Percentiles rank a stretch among this genome's conserved stretches.
These are phyloP conservation scores for Crithidia sp. DNA, from an alignment of 208 protist genomes.

Conservation along the genomic window DNA sequence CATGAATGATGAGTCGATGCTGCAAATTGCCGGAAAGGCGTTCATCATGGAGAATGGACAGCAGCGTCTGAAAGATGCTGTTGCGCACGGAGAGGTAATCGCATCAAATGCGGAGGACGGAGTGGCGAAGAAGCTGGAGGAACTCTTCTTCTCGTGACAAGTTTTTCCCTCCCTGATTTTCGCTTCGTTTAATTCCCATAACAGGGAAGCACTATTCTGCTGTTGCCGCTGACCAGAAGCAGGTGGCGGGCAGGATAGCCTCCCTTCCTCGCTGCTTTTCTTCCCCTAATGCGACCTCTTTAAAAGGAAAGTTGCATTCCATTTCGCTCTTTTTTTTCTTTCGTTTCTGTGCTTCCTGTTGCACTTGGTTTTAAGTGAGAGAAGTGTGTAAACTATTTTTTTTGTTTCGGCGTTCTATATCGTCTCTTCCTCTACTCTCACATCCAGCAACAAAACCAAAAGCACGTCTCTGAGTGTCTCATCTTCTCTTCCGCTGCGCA, in stretches of 20 bases:
- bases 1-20: conserved; percentile 76
- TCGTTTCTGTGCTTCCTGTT: no score
- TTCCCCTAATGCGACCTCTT: no score
- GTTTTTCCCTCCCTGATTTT: no score
- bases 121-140: conserved; percentile 77
- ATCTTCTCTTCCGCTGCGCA: no score
- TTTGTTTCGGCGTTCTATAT: no score
- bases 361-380: no score
- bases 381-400: no score
- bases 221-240: neutral
- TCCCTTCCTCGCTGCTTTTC: neutral
- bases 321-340: neutral
- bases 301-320: neutral
- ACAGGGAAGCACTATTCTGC: neutral
- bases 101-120: conserved; percentile 58
- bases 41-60: conserved; percentile 71
- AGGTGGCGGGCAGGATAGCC: neutral
- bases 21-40: conserved; percentile 44
- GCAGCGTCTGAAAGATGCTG: conserved; percentile 35
- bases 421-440: no score
- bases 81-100: conserved; percentile 50
- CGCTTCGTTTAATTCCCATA: neutral
- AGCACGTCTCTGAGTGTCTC: no score
- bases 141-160: conserved; percentile 45
- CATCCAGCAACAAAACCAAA: no score